Conservation (phyloP, 345 rosid species). For the Corymbia maculata region DNA sequence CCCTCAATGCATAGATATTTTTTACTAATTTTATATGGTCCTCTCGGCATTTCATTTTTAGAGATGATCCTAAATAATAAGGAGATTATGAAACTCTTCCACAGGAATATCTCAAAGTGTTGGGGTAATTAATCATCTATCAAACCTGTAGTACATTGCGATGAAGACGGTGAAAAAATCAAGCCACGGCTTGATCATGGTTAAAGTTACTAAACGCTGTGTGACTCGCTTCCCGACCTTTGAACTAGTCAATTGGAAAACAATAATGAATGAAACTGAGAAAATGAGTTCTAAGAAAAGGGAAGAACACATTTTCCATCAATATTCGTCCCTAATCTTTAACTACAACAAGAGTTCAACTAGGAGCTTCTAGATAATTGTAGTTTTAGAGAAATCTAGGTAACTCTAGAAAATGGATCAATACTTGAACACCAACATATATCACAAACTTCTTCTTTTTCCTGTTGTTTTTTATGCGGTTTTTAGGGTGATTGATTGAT, state of each 20-base stretch:
- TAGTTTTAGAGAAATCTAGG: neutral
- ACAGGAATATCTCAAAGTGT: neutral
- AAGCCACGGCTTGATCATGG: neutral
- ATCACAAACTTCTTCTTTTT: neutral
- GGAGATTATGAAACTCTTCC: neutral
- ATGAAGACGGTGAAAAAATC: neutral
- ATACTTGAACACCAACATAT: neutral
- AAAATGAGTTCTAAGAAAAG: neutral
- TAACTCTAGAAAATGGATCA: neutral
- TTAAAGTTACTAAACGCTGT: neutral
- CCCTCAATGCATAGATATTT: neutral
- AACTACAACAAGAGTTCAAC: neutral
- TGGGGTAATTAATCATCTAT: neutral
- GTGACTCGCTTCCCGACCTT: neutral
- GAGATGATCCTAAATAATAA: too few relatives aligned
- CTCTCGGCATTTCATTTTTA: neutral
- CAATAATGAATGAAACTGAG: neutral
- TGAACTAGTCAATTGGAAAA: neutral
- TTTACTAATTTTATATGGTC: neutral
- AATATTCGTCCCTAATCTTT: neutral
- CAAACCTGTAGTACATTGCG: fast-evolving
- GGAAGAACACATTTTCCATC: neutral
- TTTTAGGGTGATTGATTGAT: neutral
- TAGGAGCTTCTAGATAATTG: neutral
- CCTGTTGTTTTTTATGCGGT: neutral